Base-by-base conservation (phyloP, 768 basidiomycete genomes). In the Lentinula aciculospora region DNA sequence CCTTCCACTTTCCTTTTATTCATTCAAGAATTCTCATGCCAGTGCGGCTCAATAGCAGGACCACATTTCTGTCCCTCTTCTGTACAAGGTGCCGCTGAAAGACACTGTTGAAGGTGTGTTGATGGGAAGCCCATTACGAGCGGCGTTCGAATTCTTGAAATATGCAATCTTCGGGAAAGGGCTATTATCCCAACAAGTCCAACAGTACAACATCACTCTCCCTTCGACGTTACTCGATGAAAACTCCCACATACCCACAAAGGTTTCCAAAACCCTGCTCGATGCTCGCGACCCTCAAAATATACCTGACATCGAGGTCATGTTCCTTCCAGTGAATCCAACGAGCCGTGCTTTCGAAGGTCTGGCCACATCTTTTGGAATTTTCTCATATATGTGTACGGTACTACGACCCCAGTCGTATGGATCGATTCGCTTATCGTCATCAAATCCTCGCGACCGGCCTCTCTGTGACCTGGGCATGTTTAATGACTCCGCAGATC, bases 231-330 rank as follows among this genome's bases (percentile, higher is more conserved):
- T 73, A 10, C 60, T 75, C 2, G 66, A 69, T 42, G 50, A 60
- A 29, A 58, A 56, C 1, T 61, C 62, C 0, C 53, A 56, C 7
- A 32, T 29, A 44, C 54, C 21, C 46, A 12, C 37, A 31, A 56
- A 57, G 21, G 59, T 54, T 19, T 53, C 42, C 42, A 55, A 59
- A 29, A 60, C 39, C 34, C 64, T 60, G 15, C 51, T 58, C 3
- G 63, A 72, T 51, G 58, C 60, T 9, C 42, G 45, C 21, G 59
- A 63, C n/a, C 59, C 66, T 7, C 44, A 54, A n/a, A 67, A 66
- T 25, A 55, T 71, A 15, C 73, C 76, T 1, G 76, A 78, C 60
- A 66, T 77, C 53, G 76, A 76, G 58, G 68, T 77, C 42, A 72
- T 72, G 67, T 62, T 63, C 5, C 57, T 71, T 8, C 61, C 65